Base-by-base conservation (phyloP, 2,329 filamentous ascomycete genomes). In the Cryphonectria carpinicola region DNA sequence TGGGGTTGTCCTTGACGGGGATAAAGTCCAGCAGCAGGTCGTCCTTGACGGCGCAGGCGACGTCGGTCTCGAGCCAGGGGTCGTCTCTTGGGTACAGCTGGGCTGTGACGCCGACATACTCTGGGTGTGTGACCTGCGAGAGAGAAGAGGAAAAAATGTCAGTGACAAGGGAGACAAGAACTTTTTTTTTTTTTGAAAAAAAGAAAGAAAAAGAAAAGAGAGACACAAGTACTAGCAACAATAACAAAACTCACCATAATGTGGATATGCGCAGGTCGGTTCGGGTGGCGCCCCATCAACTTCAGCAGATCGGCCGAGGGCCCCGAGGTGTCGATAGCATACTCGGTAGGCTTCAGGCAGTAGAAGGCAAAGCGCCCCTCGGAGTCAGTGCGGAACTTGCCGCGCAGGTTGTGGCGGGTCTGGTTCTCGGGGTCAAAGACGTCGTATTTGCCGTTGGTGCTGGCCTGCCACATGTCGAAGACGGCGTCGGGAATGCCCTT, bases 1-100 rank as follows among this genome's bases (percentile, higher is more conserved):
- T 76, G 75, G 88, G 89, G 81, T 90, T 89, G 43, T 84, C 85
- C 63, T 65, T 65, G 63, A 49, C 43, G 43, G 63, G 63, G 8
- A 49, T 17, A 19, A 68, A 68, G 60, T 68, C 58, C 11, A 68
- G 43, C 46, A 68, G 66, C 66, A 68, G 35, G 58, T 68, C 66
- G 13, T 52, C 43, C 66, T 68, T 68, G 58, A 68, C 66, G 5
- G 79, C 79, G 63, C 80, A 80, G 3, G 80, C 79, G 0, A 79
- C 79, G 70, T 81, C 79, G 35, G 79, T 77, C 37, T 75, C 72
- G 22, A 91, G 82, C 74, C 91, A 89, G 69, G 85, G 82, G 79
- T 87, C 85, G 71, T 84, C 80, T 68, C 84, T 81, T 76, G 91
- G 88, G 76, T 91, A 92, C 72, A 92, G 90, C 76, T 92, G 90